A percentile compares a stretch with the other conserved stretches of the same genome.
Evolutionary conservation across 1,284 basidiomycete species (phyloP).

Genomic region (Coriolopsis trogii): DNA sequence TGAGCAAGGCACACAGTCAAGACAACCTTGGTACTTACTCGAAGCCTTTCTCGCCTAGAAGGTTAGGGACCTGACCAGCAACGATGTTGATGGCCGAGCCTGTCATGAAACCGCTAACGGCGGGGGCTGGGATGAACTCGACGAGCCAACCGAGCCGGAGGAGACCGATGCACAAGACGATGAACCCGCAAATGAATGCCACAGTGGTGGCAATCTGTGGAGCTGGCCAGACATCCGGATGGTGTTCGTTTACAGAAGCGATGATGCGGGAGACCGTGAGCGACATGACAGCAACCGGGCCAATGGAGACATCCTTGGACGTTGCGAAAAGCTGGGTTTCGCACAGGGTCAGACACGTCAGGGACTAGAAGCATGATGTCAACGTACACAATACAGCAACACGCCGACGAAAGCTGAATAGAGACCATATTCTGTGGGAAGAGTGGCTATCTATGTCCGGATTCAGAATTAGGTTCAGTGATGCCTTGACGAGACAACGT

Average conservation of each 20-base stretch:
- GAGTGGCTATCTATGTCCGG: constrained; percentile 75
- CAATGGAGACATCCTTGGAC: constrained; percentile 94
- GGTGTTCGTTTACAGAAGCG: constrained; percentile 54
- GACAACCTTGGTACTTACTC: constrained; percentile 51
- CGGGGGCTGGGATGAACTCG: constrained; percentile 92
- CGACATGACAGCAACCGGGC: constrained; percentile 97
- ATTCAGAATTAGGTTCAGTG: constrained; percentile 1
- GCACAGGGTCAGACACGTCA: constrained; percentile 7
- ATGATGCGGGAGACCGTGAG: constrained; percentile 88
- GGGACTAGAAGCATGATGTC: constrained; percentile 18
- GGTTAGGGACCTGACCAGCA: constrained; percentile 80
- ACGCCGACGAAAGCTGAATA: constrained; percentile 96
- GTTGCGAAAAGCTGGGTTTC: constrained; percentile 95
- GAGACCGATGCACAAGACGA: constrained; percentile 92
- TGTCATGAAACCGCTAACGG: constrained; percentile 93
- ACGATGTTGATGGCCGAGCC: constrained; percentile 91
- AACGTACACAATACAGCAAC: constrained; percentile 74
- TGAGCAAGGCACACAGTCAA: neutral
- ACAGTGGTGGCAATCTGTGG: constrained; percentile 86
- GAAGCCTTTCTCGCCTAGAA: constrained; percentile 86
- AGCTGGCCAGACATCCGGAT: constrained; percentile 58
- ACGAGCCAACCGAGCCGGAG: constrained; percentile 93
- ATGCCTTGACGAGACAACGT: neutral
- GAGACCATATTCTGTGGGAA: constrained; percentile 88
- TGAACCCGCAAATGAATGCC: constrained; percentile 90